These are phyloP conservation scores for Yueomyces sp. DNA, from an alignment of 805 yeast genomes.

Conservation along the genomic window DNA sequence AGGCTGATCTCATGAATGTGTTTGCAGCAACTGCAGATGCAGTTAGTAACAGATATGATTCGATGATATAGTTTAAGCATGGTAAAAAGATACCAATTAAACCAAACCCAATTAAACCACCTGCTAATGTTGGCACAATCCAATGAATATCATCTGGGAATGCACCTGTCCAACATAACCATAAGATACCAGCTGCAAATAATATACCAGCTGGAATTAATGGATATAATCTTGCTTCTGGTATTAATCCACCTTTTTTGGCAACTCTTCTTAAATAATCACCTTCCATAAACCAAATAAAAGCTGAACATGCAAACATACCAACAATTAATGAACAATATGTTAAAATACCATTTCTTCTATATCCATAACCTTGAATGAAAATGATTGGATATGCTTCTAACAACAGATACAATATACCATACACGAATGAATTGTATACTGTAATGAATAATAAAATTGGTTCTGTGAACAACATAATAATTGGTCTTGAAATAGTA, in stretches of 20 bases:
- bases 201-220: slow-evolving; percentile 58
- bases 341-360: slow-evolving; percentile 47
- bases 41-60: slow-evolving; percentile 54
- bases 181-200: slow-evolving; percentile 68
- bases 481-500: slow-evolving; percentile 54
- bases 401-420: slow-evolving; percentile 59
- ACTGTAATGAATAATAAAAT: slow-evolving; percentile 53
- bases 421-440: slow-evolving; percentile 70
- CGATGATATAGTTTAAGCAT: slow-evolving; percentile 59
- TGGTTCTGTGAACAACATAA: slow-evolving; percentile 58
- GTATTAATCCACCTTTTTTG: slow-evolving; percentile 46
- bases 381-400: slow-evolving; percentile 70
- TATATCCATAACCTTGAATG: slow-evolving; percentile 44
- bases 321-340: slow-evolving; percentile 69
- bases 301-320: slow-evolving; percentile 40
- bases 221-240: slow-evolving; percentile 70
- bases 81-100: slow-evolving; percentile 55
- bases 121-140: slow-evolving; percentile 66
- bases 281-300: slow-evolving; percentile 40
- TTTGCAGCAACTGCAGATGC: slow-evolving; percentile 73
- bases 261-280: slow-evolving; percentile 34
- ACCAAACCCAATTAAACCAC: slow-evolving; percentile 55
- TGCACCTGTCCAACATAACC: slow-evolving; percentile 84
- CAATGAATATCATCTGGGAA: slow-evolving; percentile 61
- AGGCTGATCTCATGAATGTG: slow-evolving; percentile 52